Conservation (phyloP, 805 yeast genomes). For the Candida berthetii region DNA sequence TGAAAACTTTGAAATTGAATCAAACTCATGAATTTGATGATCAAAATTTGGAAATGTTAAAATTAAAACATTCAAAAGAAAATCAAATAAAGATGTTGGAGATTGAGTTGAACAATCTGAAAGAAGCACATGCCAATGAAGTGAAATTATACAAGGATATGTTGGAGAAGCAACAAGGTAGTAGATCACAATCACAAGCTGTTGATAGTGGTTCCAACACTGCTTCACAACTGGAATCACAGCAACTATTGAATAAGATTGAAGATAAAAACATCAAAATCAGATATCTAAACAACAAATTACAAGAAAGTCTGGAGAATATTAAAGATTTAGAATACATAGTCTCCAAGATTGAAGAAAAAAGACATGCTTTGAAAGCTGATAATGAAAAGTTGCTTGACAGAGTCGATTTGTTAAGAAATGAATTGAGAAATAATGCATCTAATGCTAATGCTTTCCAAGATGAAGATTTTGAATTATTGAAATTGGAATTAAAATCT, state of each 20-base stretch:
- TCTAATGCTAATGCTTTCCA: slow-evolving; percentile 8
- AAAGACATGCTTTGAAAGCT: slow-evolving; percentile 19
- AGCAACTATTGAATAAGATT: slow-evolving; percentile 21
- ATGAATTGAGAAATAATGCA: slow-evolving; percentile 25
- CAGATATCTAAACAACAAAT: slow-evolving; percentile 15
- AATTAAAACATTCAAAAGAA: slow-evolving; percentile 30
- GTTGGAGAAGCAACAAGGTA: slow-evolving; percentile 7
- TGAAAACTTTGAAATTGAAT: slow-evolving; percentile 25
- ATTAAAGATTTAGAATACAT: slow-evolving; percentile 22
- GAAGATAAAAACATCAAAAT: slow-evolving; percentile 17
- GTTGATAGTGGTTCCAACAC: slow-evolving; percentile 8
- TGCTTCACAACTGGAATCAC: slow-evolving; percentile 4
- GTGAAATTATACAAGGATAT: slow-evolving; percentile 24
- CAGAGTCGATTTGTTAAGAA: slow-evolving; percentile 21
- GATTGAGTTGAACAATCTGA: slow-evolving; percentile 30
- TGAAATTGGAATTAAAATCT: slow-evolving; percentile 4
- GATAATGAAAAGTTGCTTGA: slow-evolving; percentile 27
- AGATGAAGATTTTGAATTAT: slow-evolving; percentile 6
- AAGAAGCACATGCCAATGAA: slow-evolving; percentile 30
- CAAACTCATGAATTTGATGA: slow-evolving; percentile 26
- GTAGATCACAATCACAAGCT: neutral
- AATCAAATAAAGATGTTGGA: slow-evolving; percentile 28
- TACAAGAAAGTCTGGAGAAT: slow-evolving; percentile 19
- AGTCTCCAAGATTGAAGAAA: slow-evolving; percentile 24
- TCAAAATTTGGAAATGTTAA: slow-evolving; percentile 28